Evolutionary conservation across 495 filamentous ascomycete genomes (phyloP), one percentile per base, ranked within the genome.

Genomic region (Rhypophila decipiens): DNA sequence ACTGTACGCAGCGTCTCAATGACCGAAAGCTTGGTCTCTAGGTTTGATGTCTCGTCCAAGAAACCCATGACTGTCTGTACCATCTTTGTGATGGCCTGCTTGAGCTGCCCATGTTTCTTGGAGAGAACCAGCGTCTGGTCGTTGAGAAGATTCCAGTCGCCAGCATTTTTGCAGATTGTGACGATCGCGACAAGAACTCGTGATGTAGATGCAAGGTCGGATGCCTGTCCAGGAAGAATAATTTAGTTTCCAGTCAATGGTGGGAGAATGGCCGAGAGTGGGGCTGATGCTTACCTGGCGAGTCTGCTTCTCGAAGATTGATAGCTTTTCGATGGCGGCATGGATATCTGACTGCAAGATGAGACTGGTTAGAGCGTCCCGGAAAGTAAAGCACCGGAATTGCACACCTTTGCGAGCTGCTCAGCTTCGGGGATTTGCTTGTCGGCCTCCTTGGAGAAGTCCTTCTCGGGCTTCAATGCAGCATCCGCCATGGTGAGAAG

Each of bases 41-140:
- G 51, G 48, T 75, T 85, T 31, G 90, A 88, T 24, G 79, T 60
- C 39, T 86, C 78, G 60, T 95, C 87, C 64, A 98, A 70, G 65
- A 96, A 96, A 38, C 70, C 75, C 88, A 98, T 95, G 44, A 95
- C 88, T 43, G 82, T 83, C 75, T 97, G 93, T 36, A 98, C 93
- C 93, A 98, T 98, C 76, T 89, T 91, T 53, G 93, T 97, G 51
- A 87, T 90, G 57, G 93, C 93, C 72, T 96, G 94, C 68, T 96
- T 96, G 68, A 98, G 90, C 72, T 98, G 93, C 57, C 89, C 87
- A 87, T 98, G 93, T 74, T 98, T 98, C 83, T 96, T 97, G 51
- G 91, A 96, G 39, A 97, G 80, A 39, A 96, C 76, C 42, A 95
- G 77, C 48, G 96, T 88, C 68, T 98, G 91, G 70, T 98, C 93